Conservation (phyloP, 441 rosid genomes). For the Adansonia gregorii region DNA sequence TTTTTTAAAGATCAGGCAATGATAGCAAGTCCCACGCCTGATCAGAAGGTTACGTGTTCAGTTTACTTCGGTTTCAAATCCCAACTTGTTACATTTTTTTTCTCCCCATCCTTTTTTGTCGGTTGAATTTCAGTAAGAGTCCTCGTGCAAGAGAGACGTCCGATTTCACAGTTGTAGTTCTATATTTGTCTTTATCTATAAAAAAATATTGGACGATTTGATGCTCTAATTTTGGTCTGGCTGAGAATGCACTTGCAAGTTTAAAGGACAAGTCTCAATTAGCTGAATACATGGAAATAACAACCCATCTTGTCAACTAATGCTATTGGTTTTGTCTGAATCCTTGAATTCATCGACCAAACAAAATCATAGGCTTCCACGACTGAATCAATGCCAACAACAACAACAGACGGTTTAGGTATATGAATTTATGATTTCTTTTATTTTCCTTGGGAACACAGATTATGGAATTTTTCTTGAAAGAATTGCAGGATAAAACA, state of each 20-base stretch:
- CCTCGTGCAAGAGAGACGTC: not conserved
- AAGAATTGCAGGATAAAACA: constrained; percentile 9
- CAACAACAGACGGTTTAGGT: not conserved
- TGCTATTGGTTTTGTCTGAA: not conserved
- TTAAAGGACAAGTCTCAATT: not conserved
- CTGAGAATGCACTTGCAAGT: not conserved
- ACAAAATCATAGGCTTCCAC: not conserved
- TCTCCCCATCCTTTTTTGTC: not conserved
- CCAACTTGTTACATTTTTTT: too few species aligned
- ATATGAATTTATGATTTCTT: not conserved
- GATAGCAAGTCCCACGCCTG: too few species aligned
- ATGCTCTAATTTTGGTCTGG: not conserved
- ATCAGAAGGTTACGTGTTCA: too few species aligned
- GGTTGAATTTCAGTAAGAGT: not conserved
- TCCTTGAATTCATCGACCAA: not conserved
- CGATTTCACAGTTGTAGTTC: not conserved
- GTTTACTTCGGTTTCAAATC: too few species aligned
- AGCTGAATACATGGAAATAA: not conserved
- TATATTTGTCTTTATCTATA: not conserved
- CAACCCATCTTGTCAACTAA: not conserved
- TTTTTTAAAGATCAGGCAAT: too few species aligned
- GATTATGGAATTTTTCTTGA: not conserved
- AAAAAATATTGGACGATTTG: too few species aligned
- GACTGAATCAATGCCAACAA: not conserved
- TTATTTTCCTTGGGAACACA: not conserved